Percentiles rank a stretch among this genome's conserved stretches.
Evolutionary conservation across 305 asterid species (phyloP).

Genomic region (Petunia hybrid): DNA sequence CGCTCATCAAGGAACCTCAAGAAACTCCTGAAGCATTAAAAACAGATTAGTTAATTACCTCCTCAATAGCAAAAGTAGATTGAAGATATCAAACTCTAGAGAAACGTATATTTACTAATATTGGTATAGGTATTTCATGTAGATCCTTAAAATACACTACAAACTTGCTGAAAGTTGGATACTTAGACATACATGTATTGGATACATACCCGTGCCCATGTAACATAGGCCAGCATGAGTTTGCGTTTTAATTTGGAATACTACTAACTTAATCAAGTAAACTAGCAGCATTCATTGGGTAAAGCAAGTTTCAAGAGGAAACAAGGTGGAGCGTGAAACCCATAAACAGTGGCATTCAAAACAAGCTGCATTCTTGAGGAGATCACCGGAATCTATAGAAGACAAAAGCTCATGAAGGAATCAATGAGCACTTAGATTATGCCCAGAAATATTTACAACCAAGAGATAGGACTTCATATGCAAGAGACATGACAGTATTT

Average conservation of each 20-base stretch:
- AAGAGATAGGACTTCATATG: too few species aligned
- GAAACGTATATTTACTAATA: neutral
- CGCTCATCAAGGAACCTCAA: constrained; percentile 85
- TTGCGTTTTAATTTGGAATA: neutral
- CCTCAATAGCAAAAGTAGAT: neutral
- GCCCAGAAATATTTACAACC: too few species aligned
- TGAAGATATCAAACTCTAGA: neutral
- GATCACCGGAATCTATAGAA: too few species aligned
- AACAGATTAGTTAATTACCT: constrained; percentile 31
- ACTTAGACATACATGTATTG: neutral
- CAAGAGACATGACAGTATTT: neutral
- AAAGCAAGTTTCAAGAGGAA: constrained; percentile 18
- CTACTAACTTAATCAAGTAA: constrained; percentile 9
- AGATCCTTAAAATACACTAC: constrained; percentile 1
- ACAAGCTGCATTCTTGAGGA: too few species aligned
- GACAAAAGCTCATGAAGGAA: too few species aligned
- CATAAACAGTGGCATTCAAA: too few species aligned
- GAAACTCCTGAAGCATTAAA: constrained; percentile 72
- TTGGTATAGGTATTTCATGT: neutral
- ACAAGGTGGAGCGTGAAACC: neutral
- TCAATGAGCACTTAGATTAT: too few species aligned
- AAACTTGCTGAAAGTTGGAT: constrained; percentile 12
- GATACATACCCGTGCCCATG: neutral
- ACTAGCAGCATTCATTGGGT: neutral
- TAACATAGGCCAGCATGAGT: neutral